Base-by-base conservation (phyloP, 495 filamentous ascomycete species). In the Penicillium egyptiacum region DNA sequence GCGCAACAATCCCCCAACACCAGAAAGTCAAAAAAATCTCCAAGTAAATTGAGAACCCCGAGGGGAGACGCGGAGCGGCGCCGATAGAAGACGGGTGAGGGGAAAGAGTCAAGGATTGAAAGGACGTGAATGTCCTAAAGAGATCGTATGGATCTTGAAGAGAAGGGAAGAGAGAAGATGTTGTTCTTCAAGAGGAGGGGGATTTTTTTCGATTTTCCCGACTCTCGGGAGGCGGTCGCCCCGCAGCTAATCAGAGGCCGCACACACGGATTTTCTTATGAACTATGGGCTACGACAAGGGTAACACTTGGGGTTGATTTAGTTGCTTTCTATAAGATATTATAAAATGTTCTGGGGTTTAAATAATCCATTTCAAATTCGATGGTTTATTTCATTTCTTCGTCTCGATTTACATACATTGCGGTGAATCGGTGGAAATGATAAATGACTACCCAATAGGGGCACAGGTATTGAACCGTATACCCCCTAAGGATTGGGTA, bases 191-290 rank as follows among this genome's bases (percentile, higher is more conserved):
- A 48, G 57, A 53, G 60, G 58, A 52, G 60, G 62, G 48, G 58
- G 53, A 33, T 64, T 53, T 56, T 73, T 62, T 69, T 68, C 72
- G 68, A 70, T 76, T 76, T 76, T 76, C 67, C 60, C 64, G 64
- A 41, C 22, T 52, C 35, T 55, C 53, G 42, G 53, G 45, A 48
- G 71, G 71, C 72, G 74, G 71, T 71, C 64, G 65, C 70, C 70
- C 67, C 67, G 68, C 72, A 70, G 70, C 72, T 71, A 74, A 76
- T 76, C 72, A 76, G 66, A 70, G 70, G 63, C 66, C 70, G 64
- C 71, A 67, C 66, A 69, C 47, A 69, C 37, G 60, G 50, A 55
- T 62, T 64, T 61, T 64, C 19, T 11, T 9, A 16, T 46, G 43
- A 20, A 28, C 22, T 26, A 19, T 39, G 35, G n/a, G 5, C 16